Evolutionary conservation across 768 basidiomycete genomes (phyloP), one percentile per base, ranked within the genome.

Genomic region (Boletellus emodensis): DNA sequence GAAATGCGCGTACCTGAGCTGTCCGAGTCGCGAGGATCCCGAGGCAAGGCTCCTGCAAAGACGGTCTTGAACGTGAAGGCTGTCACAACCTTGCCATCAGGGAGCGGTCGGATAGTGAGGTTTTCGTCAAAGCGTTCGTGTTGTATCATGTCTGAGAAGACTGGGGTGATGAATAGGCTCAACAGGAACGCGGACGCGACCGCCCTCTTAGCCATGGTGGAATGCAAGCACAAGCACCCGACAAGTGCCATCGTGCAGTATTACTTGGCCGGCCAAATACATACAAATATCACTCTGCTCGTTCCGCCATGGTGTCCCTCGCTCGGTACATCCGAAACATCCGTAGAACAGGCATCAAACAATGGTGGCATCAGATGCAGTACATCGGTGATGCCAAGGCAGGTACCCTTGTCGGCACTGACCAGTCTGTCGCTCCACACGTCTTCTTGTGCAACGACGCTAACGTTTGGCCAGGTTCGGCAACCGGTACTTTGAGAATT

Each of bases 361-460:
- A 92, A 71, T 96, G 90, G 90, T 93, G 87, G 84, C 82, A 83
- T 58, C 86, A 92, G 63, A 73, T 93, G 80, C 87, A 93, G 62
- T 93, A 94, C 66, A 95, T 96, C 52, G 88, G 93, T 36, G 94
- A 97, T 61, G 91, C 90, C 49, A 98, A 97, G 71, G 83, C 80
- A 11, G 95, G 95, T 11, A 75, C 75, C 57, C 76, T 79, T 46
- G 72, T 89, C 35, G 92, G 92, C 43, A 75, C 73, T 41, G 92
- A 95, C 76, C 85, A 86, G 93, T 96, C 61, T 57, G 90, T 84
- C 18, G 20, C 8, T 9, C 30, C 5, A 4, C 6, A 2, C 2
- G 20, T 20, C 20, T 3, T 20, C 20, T 3, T 20, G 20, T 3
- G 7, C 17, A 11, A 42, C 24, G 5, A 10, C 28, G 44, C 52